Conservation (phyloP, 2,329 filamentous ascomycete species). For the Penicillium fuscoglaucum region DNA sequence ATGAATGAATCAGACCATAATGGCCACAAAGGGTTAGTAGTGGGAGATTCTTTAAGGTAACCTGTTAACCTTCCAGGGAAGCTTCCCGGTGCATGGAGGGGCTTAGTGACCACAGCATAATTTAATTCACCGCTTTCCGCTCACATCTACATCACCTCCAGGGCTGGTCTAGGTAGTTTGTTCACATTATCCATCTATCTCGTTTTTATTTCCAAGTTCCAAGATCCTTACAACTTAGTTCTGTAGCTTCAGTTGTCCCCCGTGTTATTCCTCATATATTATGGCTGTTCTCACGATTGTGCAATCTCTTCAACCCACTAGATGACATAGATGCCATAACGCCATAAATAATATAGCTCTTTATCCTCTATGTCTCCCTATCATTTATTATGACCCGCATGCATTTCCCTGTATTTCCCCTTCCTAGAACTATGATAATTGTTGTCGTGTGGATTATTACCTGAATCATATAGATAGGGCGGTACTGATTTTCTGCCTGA, state of each 20-base stretch:
- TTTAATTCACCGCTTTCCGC: not conserved
- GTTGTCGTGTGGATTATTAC: not conserved
- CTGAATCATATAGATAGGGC: not conserved
- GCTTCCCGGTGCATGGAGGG: conserved; percentile 2
- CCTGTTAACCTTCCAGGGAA: conserved; percentile 17
- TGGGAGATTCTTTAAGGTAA: conserved; percentile 13
- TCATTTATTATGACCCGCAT: not conserved
- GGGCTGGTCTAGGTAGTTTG: no score
- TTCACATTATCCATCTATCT: no score
- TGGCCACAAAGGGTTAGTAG: conserved; percentile 2
- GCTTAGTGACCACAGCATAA: not conserved
- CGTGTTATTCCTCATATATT: not conserved
- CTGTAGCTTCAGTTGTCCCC: not conserved
- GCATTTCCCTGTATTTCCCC: no score
- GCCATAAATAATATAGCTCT: not conserved
- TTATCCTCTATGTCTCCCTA: not conserved
- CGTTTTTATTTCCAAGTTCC: not conserved
- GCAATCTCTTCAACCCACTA: not conserved
- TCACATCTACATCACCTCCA: not conserved
- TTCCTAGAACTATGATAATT: not conserved
- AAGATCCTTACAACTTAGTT: not conserved
- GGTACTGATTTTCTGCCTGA: conserved; percentile 1
- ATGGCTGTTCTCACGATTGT: not conserved
- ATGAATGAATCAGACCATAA: conserved; percentile 18
- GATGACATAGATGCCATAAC: not conserved